Percentiles rank a stretch among this genome's conserved stretches.
These are phyloP conservation scores for Spencermartinsiella ligniputridi DNA, from an alignment of 1,139 yeast genomes.

Conservation along the genomic window DNA sequence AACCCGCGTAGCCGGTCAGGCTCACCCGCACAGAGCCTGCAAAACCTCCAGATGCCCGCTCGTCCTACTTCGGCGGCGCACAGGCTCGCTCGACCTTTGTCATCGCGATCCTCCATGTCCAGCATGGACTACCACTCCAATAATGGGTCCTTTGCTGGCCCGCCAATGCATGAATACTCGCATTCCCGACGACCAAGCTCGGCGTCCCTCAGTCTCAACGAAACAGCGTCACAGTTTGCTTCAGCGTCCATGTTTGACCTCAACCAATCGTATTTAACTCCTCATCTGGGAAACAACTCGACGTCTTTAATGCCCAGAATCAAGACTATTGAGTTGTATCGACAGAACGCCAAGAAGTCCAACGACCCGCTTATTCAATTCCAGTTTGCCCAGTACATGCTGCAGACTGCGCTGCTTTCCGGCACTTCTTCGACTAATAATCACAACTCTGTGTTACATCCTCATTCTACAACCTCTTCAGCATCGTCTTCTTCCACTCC, in stretches of 20 bases:
- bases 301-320: slow-evolving; percentile 62
- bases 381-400: slow-evolving; percentile 87
- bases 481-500: slow-evolving; percentile 13
- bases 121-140: background rate
- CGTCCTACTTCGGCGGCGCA: slow-evolving; percentile 2
- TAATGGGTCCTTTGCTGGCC: background rate
- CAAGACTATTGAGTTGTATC: slow-evolving; percentile 81
- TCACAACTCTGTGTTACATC: background rate
- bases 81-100: slow-evolving; percentile 6
- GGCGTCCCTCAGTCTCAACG: slow-evolving; percentile 20
- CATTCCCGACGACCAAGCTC: slow-evolving; percentile 17
- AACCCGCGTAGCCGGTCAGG: slow-evolving; percentile 1
- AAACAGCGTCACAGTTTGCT: slow-evolving; percentile 24
- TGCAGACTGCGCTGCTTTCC: slow-evolving; percentile 65
- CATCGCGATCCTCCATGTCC: slow-evolving; percentile 10
- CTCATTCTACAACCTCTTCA: slow-evolving; percentile 12
- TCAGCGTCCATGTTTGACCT: slow-evolving; percentile 30
- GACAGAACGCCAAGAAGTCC: slow-evolving; percentile 78
- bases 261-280: slow-evolving; percentile 31
- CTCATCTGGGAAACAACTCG: slow-evolving; percentile 31
- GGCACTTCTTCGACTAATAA: slow-evolving; percentile 8
- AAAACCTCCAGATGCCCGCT: slow-evolving; percentile 1
- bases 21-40: background rate
- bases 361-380: slow-evolving; percentile 82
- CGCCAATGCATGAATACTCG: background rate